phyloP scores from a whole-genome alignment of 805 yeast genomes.

The Myxozyma geophila region DNA sequence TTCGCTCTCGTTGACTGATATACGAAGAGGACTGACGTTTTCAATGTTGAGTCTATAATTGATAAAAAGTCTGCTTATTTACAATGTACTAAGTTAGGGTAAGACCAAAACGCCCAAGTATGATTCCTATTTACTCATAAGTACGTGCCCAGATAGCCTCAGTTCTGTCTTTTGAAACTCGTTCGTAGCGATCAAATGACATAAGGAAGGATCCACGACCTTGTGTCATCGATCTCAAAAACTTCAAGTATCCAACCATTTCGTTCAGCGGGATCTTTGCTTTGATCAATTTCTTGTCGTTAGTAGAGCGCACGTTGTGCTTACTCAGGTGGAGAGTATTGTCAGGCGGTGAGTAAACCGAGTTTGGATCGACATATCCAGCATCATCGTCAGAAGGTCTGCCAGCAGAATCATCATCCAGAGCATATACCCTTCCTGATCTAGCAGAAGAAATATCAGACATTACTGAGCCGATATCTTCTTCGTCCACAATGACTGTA shows the following conservation, averaged over 20 bases:
- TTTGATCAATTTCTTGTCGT: slow-evolving; percentile 51
- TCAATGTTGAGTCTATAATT: too few species aligned
- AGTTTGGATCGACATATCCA: slow-evolving; percentile 43
- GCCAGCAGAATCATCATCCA: slow-evolving; percentile 58
- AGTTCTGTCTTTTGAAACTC: slow-evolving; percentile 59
- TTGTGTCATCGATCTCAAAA: slow-evolving; percentile 79
- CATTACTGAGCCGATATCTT: slow-evolving; percentile 77
- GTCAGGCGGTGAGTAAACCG: slow-evolving; percentile 76
- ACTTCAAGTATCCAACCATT: slow-evolving; percentile 86
- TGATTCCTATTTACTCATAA: not conserved
- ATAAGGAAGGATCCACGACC: slow-evolving; percentile 86
- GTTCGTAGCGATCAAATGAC: slow-evolving; percentile 74
- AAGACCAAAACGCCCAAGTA: not conserved
- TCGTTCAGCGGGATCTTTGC: slow-evolving; percentile 86
- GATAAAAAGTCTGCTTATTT: not conserved
- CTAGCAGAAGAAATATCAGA: slow-evolving; percentile 83
- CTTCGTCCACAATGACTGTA: slow-evolving; percentile 65
- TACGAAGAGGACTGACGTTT: too few species aligned
- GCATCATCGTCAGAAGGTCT: slow-evolving; percentile 39
- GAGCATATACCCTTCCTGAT: slow-evolving; percentile 70
- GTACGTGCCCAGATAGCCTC: slow-evolving; percentile 22
- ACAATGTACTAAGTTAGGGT: not conserved
- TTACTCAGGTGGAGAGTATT: slow-evolving; percentile 47
- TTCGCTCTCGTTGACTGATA: too few species aligned
- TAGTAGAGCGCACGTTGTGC: slow-evolving; percentile 46